These are phyloP conservation scores for Malus sylvestris DNA, from an alignment of 306 rosid genomes.

Conservation along the genomic window DNA sequence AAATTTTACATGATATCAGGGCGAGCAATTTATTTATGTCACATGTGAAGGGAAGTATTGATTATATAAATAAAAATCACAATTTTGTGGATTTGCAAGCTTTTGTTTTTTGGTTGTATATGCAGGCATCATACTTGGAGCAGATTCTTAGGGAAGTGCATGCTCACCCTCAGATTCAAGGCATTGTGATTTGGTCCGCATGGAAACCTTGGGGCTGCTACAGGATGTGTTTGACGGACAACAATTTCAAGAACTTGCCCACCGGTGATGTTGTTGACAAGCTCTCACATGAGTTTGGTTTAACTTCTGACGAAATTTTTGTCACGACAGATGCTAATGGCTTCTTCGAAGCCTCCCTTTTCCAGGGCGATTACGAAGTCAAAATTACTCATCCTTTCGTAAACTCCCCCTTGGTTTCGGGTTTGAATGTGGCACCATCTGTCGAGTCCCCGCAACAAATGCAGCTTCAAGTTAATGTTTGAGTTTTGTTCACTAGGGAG, in stretches of 20 bases:
- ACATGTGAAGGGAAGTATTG: not conserved
- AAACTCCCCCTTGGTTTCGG: not conserved
- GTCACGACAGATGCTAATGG: slow-evolving; percentile 26
- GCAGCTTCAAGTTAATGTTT: slow-evolving; percentile 15
- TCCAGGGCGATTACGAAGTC: slow-evolving; percentile 44
- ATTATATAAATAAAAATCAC: not conserved
- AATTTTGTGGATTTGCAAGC: not conserved
- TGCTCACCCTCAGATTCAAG: slow-evolving; percentile 56
- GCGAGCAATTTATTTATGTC: not conserved
- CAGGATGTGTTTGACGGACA: slow-evolving; percentile 54
- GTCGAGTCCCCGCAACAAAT: not conserved
- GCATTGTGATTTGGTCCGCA: slow-evolving; percentile 65
- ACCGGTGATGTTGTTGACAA: slow-evolving; percentile 71
- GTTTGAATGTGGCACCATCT: slow-evolving; percentile 13
- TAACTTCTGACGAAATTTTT: not conserved
- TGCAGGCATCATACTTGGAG: slow-evolving; percentile 47
- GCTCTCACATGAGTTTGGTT: slow-evolving; percentile 47
- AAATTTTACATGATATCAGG: no score
- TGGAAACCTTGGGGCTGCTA: slow-evolving; percentile 50
- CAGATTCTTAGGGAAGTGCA: slow-evolving; percentile 51
- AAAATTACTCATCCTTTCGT: slow-evolving; percentile 18
- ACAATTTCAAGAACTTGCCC: slow-evolving; percentile 53
- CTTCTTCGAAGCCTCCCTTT: slow-evolving; percentile 32
- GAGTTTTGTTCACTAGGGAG: not conserved
- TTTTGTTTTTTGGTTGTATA: not conserved